Evolutionary conservation across 2,329 filamentous ascomycete species (phyloP).

Genomic region (Emergomyces pasteurianus): DNA sequence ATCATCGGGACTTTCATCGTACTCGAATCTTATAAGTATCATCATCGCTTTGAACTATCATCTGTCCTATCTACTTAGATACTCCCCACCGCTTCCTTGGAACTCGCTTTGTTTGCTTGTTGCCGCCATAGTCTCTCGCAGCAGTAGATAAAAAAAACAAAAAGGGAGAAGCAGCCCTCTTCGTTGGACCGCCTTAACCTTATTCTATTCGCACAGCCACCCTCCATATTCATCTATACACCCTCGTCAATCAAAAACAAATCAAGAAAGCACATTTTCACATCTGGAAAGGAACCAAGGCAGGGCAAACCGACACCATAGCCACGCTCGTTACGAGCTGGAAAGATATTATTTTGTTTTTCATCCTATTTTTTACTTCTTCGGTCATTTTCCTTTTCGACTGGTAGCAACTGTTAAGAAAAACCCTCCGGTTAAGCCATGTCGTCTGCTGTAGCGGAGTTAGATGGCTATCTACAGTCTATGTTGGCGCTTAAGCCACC

Average conservation of each 20-base stretch:
- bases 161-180: neutral
- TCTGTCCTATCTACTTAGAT: neutral
- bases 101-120: neutral
- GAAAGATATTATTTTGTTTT: neutral
- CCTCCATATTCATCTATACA: neutral
- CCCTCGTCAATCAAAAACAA: neutral
- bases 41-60: neutral
- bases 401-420: conserved; percentile 5
- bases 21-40: neutral
- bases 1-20: neutral
- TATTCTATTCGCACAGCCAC: neutral
- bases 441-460: conserved; percentile 77
- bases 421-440: conserved; percentile 35
- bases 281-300: neutral
- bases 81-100: neutral
- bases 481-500: conserved; percentile 87
- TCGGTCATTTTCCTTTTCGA: conserved; percentile 1
- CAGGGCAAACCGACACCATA: neutral
- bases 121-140: neutral
- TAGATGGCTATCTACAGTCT: conserved; percentile 81
- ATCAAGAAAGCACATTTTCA: neutral
- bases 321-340: neutral
- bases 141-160: neutral
- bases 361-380: neutral
- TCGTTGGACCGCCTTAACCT: neutral